These are phyloP conservation scores for Entomortierella chlamydospora DNA, from an alignment of 192 early-diverging fungal genomes.

Conservation along the genomic window DNA sequence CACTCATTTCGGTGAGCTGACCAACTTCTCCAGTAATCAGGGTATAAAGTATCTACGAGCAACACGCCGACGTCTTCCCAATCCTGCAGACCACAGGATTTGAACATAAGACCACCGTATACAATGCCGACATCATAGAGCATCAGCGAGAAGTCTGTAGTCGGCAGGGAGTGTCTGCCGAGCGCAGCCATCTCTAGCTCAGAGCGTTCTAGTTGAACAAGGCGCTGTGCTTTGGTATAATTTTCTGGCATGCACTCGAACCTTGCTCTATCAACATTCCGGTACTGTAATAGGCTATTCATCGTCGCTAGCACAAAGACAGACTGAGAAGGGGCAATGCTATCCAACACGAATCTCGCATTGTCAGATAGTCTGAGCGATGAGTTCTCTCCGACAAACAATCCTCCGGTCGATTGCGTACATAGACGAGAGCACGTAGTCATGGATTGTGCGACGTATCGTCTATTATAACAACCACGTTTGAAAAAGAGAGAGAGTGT, in stretches of 20 bases:
- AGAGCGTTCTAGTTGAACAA: slow-evolving; percentile 9
- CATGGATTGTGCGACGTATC: neutral
- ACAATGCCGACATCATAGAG: slow-evolving; percentile 19
- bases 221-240: slow-evolving; percentile 4
- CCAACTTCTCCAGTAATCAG: slow-evolving; percentile 16
- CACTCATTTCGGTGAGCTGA: slow-evolving; percentile 1
- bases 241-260: slow-evolving; percentile 9
- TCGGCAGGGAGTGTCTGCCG: neutral
- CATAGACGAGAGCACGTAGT: slow-evolving; percentile 3
- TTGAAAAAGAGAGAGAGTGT: neutral
- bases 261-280: slow-evolving; percentile 9
- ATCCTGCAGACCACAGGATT: slow-evolving; percentile 1
- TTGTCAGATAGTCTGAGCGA: slow-evolving; percentile 4
- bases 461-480: neutral
- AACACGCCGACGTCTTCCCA: slow-evolving; percentile 10
- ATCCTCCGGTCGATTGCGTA: neutral
- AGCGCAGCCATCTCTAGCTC: slow-evolving; percentile 15
- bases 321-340: slow-evolving; percentile 12
- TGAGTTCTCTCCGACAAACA: slow-evolving; percentile 11
- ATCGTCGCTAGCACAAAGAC: slow-evolving; percentile 13
- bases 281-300: slow-evolving; percentile 10
- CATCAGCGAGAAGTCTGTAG: slow-evolving; percentile 15
- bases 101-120: slow-evolving; percentile 13
- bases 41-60: slow-evolving; percentile 9
- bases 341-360: slow-evolving; percentile 3